These are phyloP conservation scores for Pestalotiopsis fici DNA, from an alignment of 2,329 filamentous ascomycete species.

Conservation along the genomic window DNA sequence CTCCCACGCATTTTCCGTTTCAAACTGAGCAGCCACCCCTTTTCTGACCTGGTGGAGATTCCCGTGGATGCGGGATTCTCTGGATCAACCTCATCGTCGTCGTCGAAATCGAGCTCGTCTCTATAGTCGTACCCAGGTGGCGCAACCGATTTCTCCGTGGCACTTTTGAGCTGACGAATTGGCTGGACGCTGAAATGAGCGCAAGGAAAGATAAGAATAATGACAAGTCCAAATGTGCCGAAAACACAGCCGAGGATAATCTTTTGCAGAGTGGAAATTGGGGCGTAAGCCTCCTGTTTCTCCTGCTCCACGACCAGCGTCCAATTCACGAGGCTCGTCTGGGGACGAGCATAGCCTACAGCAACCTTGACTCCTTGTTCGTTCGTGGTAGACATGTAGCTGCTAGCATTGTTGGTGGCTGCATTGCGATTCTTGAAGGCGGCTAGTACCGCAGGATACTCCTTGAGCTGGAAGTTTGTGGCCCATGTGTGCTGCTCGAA, in stretches of 20 bases:
- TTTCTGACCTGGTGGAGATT: slow-evolving; percentile 38
- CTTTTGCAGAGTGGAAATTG: slow-evolving; percentile 73
- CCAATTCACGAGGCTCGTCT: slow-evolving; percentile 75
- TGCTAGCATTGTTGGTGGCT: slow-evolving; percentile 67
- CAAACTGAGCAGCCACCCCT: slow-evolving; percentile 39
- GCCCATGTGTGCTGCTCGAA: slow-evolving; percentile 42
- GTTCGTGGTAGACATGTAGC: slow-evolving; percentile 68
- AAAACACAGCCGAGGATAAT: slow-evolving; percentile 86
- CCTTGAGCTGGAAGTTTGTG: slow-evolving; percentile 56
- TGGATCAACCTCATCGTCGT: slow-evolving; percentile 32
- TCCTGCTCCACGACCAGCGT: slow-evolving; percentile 78
- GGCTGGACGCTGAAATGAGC: slow-evolving; percentile 82
- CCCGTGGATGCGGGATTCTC: slow-evolving; percentile 17
- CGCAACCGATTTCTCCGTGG: slow-evolving; percentile 72
- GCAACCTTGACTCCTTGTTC: slow-evolving; percentile 71
- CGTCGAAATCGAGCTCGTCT: slow-evolving; percentile 46
- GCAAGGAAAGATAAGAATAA: slow-evolving; percentile 73
- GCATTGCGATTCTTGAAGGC: slow-evolving; percentile 56
- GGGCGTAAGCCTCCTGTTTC: slow-evolving; percentile 71
- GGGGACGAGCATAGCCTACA: slow-evolving; percentile 76
- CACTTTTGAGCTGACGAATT: slow-evolving; percentile 73
- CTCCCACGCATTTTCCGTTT: slow-evolving; percentile 37
- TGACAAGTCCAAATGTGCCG: slow-evolving; percentile 72
- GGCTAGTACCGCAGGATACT: slow-evolving; percentile 64
- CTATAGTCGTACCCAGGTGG: slow-evolving; percentile 60